A percentile compares a stretch with the other conserved stretches of the same genome.
Evolutionary conservation across 768 basidiomycete species (phyloP).

Genomic region (Lyophyllum atratum): DNA sequence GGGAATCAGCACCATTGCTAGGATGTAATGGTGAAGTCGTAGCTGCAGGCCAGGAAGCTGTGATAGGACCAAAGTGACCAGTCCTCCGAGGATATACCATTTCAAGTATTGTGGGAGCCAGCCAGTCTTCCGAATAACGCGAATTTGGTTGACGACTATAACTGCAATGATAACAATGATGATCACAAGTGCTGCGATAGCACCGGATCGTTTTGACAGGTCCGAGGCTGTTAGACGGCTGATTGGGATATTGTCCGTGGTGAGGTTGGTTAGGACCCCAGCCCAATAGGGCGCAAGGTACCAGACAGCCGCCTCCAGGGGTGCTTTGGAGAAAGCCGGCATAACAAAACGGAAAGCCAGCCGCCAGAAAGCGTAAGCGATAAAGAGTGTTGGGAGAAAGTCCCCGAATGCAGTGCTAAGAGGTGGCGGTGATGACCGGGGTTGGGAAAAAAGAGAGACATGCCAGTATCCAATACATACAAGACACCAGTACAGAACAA

Average conservation of each 20-base stretch:
- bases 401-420: conserved; percentile 72
- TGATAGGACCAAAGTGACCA: conserved; percentile 66
- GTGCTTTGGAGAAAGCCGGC: conserved; percentile 65
- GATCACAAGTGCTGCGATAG: conserved; percentile 66
- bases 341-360: conserved; percentile 73
- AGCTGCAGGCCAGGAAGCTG: conserved; percentile 69
- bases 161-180: conserved; percentile 62
- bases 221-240: conserved; percentile 73
- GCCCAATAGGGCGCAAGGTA: conserved; percentile 82
- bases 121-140: conserved; percentile 84
- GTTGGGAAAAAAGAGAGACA: conserved; percentile 76
- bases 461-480: conserved; percentile 89
- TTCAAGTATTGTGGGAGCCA: conserved; percentile 76
- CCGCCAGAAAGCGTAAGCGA: conserved; percentile 80
- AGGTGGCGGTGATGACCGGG: conserved; percentile 63
- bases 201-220: conserved; percentile 64
- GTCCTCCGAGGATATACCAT: conserved; percentile 72
- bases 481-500: conserved; percentile 75
- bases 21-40: conserved; percentile 82
- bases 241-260: conserved; percentile 73
- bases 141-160: conserved; percentile 70
- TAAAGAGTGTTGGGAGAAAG: conserved; percentile 79
- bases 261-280: conserved; percentile 74
- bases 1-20: conserved; percentile 73
- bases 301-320: conserved; percentile 72